Base-by-base conservation (phyloP, 208 protist species). In the Crithidia thermophila region DNA sequence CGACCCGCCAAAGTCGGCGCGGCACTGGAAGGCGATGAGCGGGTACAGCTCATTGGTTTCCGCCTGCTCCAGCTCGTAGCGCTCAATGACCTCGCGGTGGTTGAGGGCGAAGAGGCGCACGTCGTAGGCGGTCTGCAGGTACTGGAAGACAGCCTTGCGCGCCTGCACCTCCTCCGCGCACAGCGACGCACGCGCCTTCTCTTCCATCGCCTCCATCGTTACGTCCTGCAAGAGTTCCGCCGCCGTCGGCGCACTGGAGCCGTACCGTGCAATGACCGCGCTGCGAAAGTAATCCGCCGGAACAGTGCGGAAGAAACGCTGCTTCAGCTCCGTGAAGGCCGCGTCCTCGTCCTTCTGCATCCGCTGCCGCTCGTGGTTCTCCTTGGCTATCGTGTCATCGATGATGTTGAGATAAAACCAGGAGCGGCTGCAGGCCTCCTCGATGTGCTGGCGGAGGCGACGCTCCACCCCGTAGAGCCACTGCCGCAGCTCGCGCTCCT, bases 401-500 rank as follows among this genome's bases (percentile, higher is more conserved):
- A 91, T 42, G 43, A 81, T 59, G 9, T 77, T 62, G 18, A 87
- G 42, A 25, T 88, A 60, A 56, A 82, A 86, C 60, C 47, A 81
- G 27, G 81, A 87, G 37, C 81, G 47, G 21, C 69, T 33, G 63
- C 84, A 85, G 23, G 57, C 70, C 58, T 86, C 56, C 33, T 88
- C 81, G 62, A 90, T 81, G 51, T 75, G 60, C 21, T 70, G 36
- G 16, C 80, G 82, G 20, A 90, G 81, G 16, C 65, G 73, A 4
- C 37, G 36, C 74, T 94, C 88, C 2, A 94, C 77, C 37, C 82
- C 64, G 53, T 62, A 59, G 11, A 84, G 52, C 88, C 88, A 94
- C 50, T 74, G 55, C 18, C 88, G 88, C n/a, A 94, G 57, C 75
- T 89, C 82, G 11, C 75, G 73, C 65, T 94, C 88, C 56, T 94